These are phyloP conservation scores for Stachybotrys elegans DNA, from an alignment of 2,329 filamentous ascomycete genomes.

Conservation along the genomic window DNA sequence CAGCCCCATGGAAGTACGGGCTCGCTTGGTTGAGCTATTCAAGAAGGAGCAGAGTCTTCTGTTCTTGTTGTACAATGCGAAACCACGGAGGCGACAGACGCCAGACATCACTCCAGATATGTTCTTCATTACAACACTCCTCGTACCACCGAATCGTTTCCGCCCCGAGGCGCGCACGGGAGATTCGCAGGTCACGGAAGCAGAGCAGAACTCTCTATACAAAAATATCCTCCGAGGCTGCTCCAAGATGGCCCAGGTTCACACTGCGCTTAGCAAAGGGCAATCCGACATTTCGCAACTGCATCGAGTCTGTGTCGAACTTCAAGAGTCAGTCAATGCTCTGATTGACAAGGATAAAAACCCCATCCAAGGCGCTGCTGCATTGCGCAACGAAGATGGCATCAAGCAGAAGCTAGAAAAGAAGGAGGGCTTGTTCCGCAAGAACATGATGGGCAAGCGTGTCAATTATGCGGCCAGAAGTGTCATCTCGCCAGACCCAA, in stretches of 20 bases:
- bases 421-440: conserved; percentile 96
- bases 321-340: conserved; percentile 90
- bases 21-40: conserved; percentile 74
- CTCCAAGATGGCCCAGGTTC: conserved; percentile 67
- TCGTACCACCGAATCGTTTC: conserved; percentile 90
- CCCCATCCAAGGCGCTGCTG: conserved; percentile 72
- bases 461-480: conserved; percentile 97
- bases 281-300: conserved; percentile 60
- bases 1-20: conserved; percentile 76
- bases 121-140: conserved; percentile 84
- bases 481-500: conserved; percentile 97
- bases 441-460: conserved; percentile 99
- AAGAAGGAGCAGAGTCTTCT: conserved; percentile 82
- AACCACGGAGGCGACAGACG: conserved; percentile 53
- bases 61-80: conserved; percentile 77
- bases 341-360: conserved; percentile 87
- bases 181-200: conserved; percentile 76
- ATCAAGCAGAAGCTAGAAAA: conserved; percentile 98
- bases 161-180: conserved; percentile 82
- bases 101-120: conserved; percentile 69
- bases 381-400: conserved; percentile 77
- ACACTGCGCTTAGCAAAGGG: conserved; percentile 43
- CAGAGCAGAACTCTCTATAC: conserved; percentile 82
- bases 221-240: conserved; percentile 76
- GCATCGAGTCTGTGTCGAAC: conserved; percentile 72